Percentiles rank a stretch among this genome's conserved stretches.
These are phyloP conservation scores for Ophiostoma piceae DNA, from an alignment of 2,329 filamentous ascomycete genomes.

Conservation along the genomic window DNA sequence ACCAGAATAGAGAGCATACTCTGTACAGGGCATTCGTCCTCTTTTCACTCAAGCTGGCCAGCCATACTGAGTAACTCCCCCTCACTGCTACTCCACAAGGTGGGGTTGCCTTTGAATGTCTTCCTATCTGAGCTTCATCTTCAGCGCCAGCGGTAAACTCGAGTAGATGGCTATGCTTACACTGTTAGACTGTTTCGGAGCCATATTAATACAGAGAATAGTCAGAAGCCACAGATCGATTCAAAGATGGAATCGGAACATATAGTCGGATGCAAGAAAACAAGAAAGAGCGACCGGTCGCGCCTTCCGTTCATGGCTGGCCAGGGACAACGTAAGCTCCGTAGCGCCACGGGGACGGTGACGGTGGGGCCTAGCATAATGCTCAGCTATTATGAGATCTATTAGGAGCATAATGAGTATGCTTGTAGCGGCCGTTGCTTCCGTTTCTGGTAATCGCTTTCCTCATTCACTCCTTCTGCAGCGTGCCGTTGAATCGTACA, in stretches of 20 bases:
- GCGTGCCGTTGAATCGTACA: not conserved
- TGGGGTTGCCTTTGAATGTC: not conserved
- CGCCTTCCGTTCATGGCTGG: not conserved
- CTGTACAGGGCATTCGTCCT: not conserved
- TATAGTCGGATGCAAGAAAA: not conserved
- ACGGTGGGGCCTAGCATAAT: not conserved
- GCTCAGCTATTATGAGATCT: not conserved
- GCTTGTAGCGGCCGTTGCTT: constrained; percentile 2
- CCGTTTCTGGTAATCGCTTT: constrained; percentile 4
- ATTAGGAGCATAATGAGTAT: no score
- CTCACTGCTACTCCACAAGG: constrained; percentile 6
- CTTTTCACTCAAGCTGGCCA: not conserved
- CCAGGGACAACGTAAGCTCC: not conserved
- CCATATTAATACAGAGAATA: not conserved
- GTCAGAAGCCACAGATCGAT: not conserved
- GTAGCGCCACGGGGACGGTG: not conserved
- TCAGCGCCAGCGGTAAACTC: not conserved
- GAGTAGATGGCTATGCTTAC: no score
- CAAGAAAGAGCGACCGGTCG: not conserved
- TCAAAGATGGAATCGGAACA: not conserved
- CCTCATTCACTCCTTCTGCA: not conserved
- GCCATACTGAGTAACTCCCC: not conserved
- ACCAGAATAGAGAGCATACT: not conserved
- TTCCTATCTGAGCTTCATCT: not conserved
- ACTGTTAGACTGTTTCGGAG: no score